Evolutionary conservation across 202 grass and related monocot genomes (phyloP), one percentile per base, ranked within the genome.

Genomic region (Sporobolus alterniflorus): DNA sequence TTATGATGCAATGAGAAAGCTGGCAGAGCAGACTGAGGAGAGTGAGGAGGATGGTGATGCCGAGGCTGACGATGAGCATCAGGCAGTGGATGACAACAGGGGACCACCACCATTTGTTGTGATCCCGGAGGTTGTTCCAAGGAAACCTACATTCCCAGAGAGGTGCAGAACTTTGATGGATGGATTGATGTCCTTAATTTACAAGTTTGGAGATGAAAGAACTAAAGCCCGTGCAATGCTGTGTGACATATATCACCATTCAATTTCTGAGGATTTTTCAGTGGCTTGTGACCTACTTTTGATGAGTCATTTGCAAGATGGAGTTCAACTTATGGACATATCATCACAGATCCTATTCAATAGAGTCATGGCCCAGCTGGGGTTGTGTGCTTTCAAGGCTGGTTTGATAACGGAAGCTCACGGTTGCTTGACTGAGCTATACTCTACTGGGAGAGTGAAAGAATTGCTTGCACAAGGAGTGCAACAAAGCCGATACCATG

Each of bases 391-490:
- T 48, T 95, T 96, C 83, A 86, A 83, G 71, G 79, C 90, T 57
- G 86, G 95, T 74, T 93, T 98, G 79, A 85, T 98, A 74, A 80
- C 56, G 33, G 92, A 98, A 81, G 95, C 95, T 70, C 90, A 93
- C 85, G 68, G 84, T 34, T 98, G 92, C 70, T 82, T 98, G 66
- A 90, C 90, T 16, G 95, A 98, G 67, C 67, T 98, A 22, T 98
- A 95, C 78, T 76, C 83, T 73, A 90, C 84, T 51, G 92, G 89
- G 32, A 93, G 90, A 57, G 92, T 93, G 39, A 98, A 95, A 85
- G 95, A 98, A 42, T 90, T 98, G 60, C 90, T 98, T 71, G 95
- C 92, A 3, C 95, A 98, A 85, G 92, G 95, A 74, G 83, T 98
- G 24, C 88, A 82, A 51, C 82, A 93, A 75, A 93, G 83, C 64